Base-by-base conservation (phyloP, 345 rosid species). In the Linum tenue region DNA sequence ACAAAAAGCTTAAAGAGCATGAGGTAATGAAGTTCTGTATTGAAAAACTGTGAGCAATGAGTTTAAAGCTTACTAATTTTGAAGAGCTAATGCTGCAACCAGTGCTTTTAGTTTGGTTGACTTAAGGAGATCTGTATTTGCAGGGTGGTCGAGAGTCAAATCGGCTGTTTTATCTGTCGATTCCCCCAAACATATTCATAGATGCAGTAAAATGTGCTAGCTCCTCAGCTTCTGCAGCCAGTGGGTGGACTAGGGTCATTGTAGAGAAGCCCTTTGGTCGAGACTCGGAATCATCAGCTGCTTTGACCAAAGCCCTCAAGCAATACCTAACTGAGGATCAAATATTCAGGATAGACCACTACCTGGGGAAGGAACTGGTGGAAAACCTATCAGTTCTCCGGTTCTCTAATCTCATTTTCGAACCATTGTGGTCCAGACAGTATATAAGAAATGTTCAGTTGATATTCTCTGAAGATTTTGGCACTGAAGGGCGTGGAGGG, bases 401-500 rank as follows among this genome's bases (percentile, higher is more conserved):
- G 64, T 94, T 94, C 89, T 85, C 97, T 48, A 94, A 94, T 76
- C 97, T 90, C 75, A 90, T 94, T 65, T 94, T 94, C 10, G 99
- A 90, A 55, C 99, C 99, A 1, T 64, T 90, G 64, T 94, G 97
- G 99, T 88, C 95, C 56, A 88, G 99, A 71, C 95, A 85, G 79
- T 90, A 88, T 72, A 94, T 94, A 63, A 77, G 92, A 58, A 90
- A 85, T 59, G 97, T 94, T 55, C 99, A 94, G 70, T 70, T 94
- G 8, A 85, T 88, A 77, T 90, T 94, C 72, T 90, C 99, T 38
- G 99, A 90, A 80, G 96, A 94, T 72, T 94, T 94, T 40, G 99
- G 99, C 73, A 90, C 97, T 0, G 96, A 94, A 84, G 99, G 99
- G 65, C 99, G 97, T 41, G 99, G 99, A 77, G 99, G 99, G 99